Evolutionary conservation across 2,329 filamentous ascomycete genomes (phyloP).

Genomic region (Dothidotthia symphoricarpi): DNA sequence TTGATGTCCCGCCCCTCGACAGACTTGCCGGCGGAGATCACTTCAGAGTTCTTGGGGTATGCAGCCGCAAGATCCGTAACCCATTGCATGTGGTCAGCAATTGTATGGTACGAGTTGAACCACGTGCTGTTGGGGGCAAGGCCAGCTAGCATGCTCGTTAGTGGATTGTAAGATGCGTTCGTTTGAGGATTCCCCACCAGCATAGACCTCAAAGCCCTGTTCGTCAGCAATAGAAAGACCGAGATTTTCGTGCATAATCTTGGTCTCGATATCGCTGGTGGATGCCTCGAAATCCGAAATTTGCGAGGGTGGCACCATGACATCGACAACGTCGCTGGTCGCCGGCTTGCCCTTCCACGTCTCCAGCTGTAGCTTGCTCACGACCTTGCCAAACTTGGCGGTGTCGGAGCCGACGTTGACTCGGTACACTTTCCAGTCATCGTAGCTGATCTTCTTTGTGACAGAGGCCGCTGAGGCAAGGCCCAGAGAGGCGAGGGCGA

Average conservation of each 20-base stretch:
- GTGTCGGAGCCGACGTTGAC: constrained; percentile 33
- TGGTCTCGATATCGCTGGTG: constrained; percentile 26
- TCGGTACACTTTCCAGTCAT: constrained; percentile 40
- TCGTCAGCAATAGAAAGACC: constrained; percentile 38
- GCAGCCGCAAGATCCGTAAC: constrained; percentile 36
- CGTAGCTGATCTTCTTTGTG: constrained; percentile 32
- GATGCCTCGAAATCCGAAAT: constrained; percentile 30
- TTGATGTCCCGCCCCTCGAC: constrained; percentile 39
- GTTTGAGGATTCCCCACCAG: no score
- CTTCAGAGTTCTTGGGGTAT: constrained; percentile 37
- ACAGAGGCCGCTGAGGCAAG: constrained; percentile 36
- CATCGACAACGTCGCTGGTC: constrained; percentile 35
- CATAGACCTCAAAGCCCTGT: no score
- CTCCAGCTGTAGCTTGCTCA: constrained; percentile 33
- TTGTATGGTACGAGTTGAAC: constrained; percentile 40
- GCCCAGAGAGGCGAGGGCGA: constrained; percentile 31
- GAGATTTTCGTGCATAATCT: constrained; percentile 41
- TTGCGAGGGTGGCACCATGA: constrained; percentile 36
- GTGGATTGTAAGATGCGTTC: constrained; percentile 10
- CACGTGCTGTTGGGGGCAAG: constrained; percentile 33
- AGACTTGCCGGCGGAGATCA: constrained; percentile 38
- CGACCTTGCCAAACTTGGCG: constrained; percentile 28
- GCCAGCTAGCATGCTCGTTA: constrained; percentile 24
- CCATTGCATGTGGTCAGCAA: constrained; percentile 38
- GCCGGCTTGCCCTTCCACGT: constrained; percentile 38